Base-by-base conservation (phyloP, 1,284 basidiomycete species). In the Sphagnurus paluster region DNA sequence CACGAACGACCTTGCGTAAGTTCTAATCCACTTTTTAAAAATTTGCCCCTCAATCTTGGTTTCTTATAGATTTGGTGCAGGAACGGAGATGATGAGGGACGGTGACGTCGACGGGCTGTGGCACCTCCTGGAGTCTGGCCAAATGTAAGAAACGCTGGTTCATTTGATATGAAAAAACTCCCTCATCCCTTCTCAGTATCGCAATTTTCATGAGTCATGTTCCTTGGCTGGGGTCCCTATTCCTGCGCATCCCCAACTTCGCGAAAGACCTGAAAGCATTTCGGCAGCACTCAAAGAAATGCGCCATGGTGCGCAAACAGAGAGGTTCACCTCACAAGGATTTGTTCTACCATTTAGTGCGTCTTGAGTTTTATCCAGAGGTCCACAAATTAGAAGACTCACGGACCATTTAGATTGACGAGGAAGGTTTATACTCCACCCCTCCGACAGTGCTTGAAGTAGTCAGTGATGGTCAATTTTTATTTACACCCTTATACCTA, bases 1-100 rank as follows among this genome's bases (percentile, higher is more conserved):
- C 48, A 83, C 83, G 80, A 75, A 73, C 29, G 79, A 83, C 48
- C 69, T 83, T 58, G 79, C 74, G 82, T 84, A 58, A 53, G 51
- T 48, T 9, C 4, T 24, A 2, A 1, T n/a, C 14, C 19, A 25
- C 4, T 26, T 10, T 13, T 6, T 30, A n/a, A 16, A 28, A 7
- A 25, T 33, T 24, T 29, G 13, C 14, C 19, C 28, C 34, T 25
- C 20, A 19, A 24, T 42, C 39, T 13, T 24, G 10, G 9, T 28
- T n/a, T 20, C 5, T 5, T 5, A 5, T 29, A 78, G 76, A 11
- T 79, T 80, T 45, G 75, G 78, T 26, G 76, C 76, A 30, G 76
- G 75, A 9, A 66, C 69, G 26, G 70, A 72, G 30, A 69, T 72
- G 65, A 64, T 74, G 55, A 58, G 57, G 17, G 58, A 69, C 24